Percentiles rank a stretch among this genome's conserved stretches.
These are phyloP conservation scores for Plasmodium berghei DNA, from an alignment of 169 alveolate genomes.

Conservation along the genomic window DNA sequence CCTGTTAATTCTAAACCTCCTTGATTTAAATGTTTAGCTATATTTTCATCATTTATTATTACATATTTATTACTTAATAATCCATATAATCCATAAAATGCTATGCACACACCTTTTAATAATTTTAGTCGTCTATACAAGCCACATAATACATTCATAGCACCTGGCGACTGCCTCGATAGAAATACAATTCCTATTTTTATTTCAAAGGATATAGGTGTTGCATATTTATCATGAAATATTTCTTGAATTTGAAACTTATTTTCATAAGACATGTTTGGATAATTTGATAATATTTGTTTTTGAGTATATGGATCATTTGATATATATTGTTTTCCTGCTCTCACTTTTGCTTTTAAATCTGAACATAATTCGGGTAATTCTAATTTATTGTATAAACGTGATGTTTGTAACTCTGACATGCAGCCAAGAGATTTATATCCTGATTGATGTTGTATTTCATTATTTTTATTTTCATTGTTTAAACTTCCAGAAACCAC, in stretches of 20 bases:
- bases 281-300: slow-evolving; percentile 90
- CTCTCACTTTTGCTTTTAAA: slow-evolving; percentile 75
- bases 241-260: slow-evolving; percentile 83
- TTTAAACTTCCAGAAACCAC: not conserved
- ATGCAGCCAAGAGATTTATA: slow-evolving; percentile 70
- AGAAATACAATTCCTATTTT: slow-evolving; percentile 94
- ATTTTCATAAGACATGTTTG: slow-evolving; percentile 82
- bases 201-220: slow-evolving; percentile 63
- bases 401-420: slow-evolving; percentile 77
- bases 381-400: slow-evolving; percentile 77
- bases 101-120: slow-evolving; percentile 89
- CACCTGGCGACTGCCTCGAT: slow-evolving; percentile 98
- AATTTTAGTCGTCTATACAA: slow-evolving; percentile 90
- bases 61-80: slow-evolving; percentile 91
- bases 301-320: slow-evolving; percentile 91
- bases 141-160: slow-evolving; percentile 97
- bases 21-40: slow-evolving; percentile 93
- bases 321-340: slow-evolving; percentile 84
- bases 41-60: slow-evolving; percentile 89
- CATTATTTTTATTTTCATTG: not conserved
- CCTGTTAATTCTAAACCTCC: slow-evolving; percentile 97
- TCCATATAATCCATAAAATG: slow-evolving; percentile 92
- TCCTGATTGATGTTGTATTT: slow-evolving; percentile 15
- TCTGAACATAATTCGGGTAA: slow-evolving; percentile 82
- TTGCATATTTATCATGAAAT: slow-evolving; percentile 76